A percentile compares a stretch with the other conserved stretches of the same genome.
Conservation (phyloP, 352 stramenopile genomes). For the Stramenopiles sp. region DNA sequence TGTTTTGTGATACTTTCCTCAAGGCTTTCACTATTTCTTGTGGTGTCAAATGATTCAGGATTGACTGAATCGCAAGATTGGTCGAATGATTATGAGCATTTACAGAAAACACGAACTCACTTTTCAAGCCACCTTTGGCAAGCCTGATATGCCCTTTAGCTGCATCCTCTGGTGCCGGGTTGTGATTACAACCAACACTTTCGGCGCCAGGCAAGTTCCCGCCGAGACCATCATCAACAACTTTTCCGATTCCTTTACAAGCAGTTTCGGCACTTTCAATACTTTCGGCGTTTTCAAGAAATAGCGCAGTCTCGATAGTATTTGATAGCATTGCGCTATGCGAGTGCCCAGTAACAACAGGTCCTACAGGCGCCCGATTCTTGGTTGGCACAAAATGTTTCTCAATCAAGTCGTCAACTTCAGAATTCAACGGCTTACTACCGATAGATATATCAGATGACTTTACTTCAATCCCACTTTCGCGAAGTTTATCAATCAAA, state of each 20-base stretch:
- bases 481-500: background rate
- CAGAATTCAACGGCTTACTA: background rate
- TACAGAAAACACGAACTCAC: constrained; percentile 8
- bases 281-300: constrained; percentile 4
- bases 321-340: background rate
- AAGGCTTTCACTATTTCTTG: constrained; percentile 12
- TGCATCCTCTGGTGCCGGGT: background rate
- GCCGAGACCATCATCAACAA: constrained; percentile 9
- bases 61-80: constrained; percentile 4
- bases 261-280: constrained; percentile 9
- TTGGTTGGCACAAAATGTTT: constrained; percentile 8
- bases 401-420: constrained; percentile 4
- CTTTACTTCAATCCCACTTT: background rate
- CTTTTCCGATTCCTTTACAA: background rate
- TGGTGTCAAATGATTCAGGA: constrained; percentile 11
- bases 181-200: constrained; percentile 5
- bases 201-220: background rate
- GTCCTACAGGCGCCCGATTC: background rate
- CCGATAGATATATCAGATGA: background rate
- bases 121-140: constrained; percentile 13
- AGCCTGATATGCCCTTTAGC: constrained; percentile 8
- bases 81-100: constrained; percentile 13
- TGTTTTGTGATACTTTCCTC: background rate
- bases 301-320: background rate
- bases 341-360: background rate